Percentiles rank a stretch among this genome's conserved stretches.
Conservation (phyloP, 2,329 filamentous ascomycete genomes). For the Volutella citrinella region DNA sequence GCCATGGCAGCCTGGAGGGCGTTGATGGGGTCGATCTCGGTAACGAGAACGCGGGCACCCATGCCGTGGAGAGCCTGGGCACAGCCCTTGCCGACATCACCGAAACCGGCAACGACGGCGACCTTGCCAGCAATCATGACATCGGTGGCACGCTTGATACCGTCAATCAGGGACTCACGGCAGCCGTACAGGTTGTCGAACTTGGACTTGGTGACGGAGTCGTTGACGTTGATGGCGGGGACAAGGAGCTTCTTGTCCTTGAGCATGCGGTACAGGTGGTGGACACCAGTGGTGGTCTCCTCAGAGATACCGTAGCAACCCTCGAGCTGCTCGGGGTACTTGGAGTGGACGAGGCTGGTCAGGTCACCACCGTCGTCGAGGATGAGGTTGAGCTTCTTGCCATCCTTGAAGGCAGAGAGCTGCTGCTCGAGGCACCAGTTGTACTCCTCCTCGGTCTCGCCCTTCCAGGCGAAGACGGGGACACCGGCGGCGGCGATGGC, state of each 20-base stretch:
- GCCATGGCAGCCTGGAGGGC: conserved; percentile 98
- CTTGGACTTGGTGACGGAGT: conserved; percentile 99
- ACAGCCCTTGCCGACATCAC: conserved; percentile 99
- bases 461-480: conserved; percentile 76
- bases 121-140: conserved; percentile 99
- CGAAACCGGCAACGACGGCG: conserved; percentile 94
- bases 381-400: conserved; percentile 96
- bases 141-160: conserved; percentile 99
- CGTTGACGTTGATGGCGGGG: conserved; percentile 98
- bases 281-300: conserved; percentile 99
- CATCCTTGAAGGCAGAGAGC: conserved; percentile 93
- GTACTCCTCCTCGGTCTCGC: conserved; percentile 99
- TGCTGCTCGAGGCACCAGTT: conserved; percentile 99
- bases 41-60: conserved; percentile 95
- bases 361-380: conserved; percentile 98
- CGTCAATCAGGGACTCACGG: conserved; percentile 97
- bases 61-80: conserved; percentile 93
- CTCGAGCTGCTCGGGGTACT: conserved; percentile 98
- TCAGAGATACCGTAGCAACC: conserved; percentile 98
- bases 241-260: conserved; percentile 87
- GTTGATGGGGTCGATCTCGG: conserved; percentile 99
- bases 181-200: conserved; percentile 99
- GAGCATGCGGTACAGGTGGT: conserved; percentile 98
- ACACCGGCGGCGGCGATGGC: conserved; percentile 93
- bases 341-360: conserved; percentile 91